Base-by-base conservation (phyloP, 1,284 basidiomycete species). In the Takashimella koratensis region DNA sequence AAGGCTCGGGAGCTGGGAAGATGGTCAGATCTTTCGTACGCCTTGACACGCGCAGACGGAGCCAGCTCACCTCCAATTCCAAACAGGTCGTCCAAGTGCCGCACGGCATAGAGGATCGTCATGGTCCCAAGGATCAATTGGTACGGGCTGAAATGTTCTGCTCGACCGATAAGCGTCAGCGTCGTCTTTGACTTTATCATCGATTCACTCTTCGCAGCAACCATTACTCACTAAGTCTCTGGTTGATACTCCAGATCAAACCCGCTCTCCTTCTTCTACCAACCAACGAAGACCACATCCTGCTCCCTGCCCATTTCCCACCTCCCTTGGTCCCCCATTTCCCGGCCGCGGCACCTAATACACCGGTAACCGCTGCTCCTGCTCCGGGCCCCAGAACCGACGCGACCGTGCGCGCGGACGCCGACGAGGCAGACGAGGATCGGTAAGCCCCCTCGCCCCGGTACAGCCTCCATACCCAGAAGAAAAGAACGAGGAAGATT, bases 111-210 rank as follows among this genome's bases (percentile, higher is more conserved):
- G 10, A 95, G 79, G 25, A 84, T 75, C 1, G 93, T 95, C 53
- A 96, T 77, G 2, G 89, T 89, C 60, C 84, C 88, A 53, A 92
- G 81, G 50, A 97, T 83, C 62, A 98, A 81, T 71, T 98, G 94
- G 86, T 93, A 98, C 20, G 95, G 95, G 0, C 92, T 88, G 77
- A 91, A 96, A 23, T 84, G 83, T 65, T 82, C 90, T 94, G 63
- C 52, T 45, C 42, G 25, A 8, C 30, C 30, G 16, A 36, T 8
- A 36, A 36, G 30, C 30, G 30, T 36, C 30, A 36, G 8, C 16
- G 10, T 36, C 30, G 10, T 36, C 30, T 36, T 8, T 36, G 8
- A 16, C 30, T 16, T 36, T 36, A 8, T 36, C 30, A 8, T 36
- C 30, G 30, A 8, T 16, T 27, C 3, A 19, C 11, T 22, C 16